Evolutionary conservation across 2,329 filamentous ascomycete genomes (phyloP), one percentile per base, ranked within the genome.

Genomic region (Sporothrix pallida): DNA sequence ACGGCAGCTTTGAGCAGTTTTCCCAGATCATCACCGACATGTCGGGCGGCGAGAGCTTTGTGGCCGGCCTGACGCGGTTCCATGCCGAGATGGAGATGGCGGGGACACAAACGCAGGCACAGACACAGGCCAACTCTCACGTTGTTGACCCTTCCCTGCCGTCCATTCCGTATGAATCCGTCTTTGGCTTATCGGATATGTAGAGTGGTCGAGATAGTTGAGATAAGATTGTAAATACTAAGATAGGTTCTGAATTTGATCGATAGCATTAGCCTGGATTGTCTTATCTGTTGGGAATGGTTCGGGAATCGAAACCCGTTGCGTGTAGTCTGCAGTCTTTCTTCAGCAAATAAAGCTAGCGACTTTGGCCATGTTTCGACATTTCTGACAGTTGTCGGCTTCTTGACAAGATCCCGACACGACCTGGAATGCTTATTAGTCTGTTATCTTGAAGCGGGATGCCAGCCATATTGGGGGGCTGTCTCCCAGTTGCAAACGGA

Each of bases 1-100:
- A 72, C 52, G 71, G 62, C 62, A 69, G 71, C 52, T 72, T 69
- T n/a, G 71, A 72, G 71, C 50, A 68, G 50, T 62, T 72, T 13
- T 72, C 63, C 37, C 62, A 72, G n/a, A 72, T 72, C 50, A 75
- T 72, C 17, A 65, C 58, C 3, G 58, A 65, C 58, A 72, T 72
- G 70, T 72, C 70, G 13, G 70, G 70, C 17, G 58, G 70, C 9
- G 70, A 72, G 58, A 63, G 46, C n/a, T 72, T 72, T 54, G 56
- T 23, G 56, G 70, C 70, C 17, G 70, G 70, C 23, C 70, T 72
- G 56, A 54, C 70, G 26, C 56, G 58, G 3, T 72, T 72, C n/a
- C 70, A 72, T 2, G 46, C 70, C 7, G 69, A 71, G 44, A 48
- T 62, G 70, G 7, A 8, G 70, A 46, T 12, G 56, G 54, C n/a